These are phyloP conservation scores for Neofusicoccum kwambonambiense DNA, from an alignment of 2,329 filamentous ascomycete species.

Conservation along the genomic window DNA sequence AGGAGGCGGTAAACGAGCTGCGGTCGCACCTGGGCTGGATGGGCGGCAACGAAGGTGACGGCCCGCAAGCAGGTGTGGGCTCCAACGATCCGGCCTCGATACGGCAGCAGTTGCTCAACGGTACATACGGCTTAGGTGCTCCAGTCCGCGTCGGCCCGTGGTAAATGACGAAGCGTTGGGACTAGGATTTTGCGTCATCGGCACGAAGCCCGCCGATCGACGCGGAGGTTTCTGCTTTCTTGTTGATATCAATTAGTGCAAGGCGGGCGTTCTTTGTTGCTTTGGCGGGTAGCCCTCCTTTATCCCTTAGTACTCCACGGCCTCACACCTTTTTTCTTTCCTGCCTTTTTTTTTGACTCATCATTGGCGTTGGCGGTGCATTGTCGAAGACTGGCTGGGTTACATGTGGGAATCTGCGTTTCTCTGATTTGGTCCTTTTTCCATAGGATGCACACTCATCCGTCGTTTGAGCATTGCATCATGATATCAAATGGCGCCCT, in stretches of 20 bases:
- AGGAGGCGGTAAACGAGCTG: conserved; percentile 76
- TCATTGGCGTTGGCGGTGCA: conserved; percentile 5
- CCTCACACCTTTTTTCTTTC: neutral
- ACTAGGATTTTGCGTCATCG: neutral
- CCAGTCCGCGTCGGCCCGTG: conserved; percentile 58
- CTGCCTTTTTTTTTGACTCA: neutral
- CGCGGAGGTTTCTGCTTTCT: conserved; percentile 4
- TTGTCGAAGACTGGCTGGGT: conserved; percentile 3
- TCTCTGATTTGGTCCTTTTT: neutral
- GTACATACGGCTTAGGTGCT: conserved; percentile 53
- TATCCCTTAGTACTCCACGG: neutral
- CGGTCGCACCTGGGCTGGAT: conserved; percentile 76
- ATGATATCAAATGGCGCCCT: conserved; percentile 11
- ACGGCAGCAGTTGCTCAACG: conserved; percentile 52
- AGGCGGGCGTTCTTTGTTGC: conserved; percentile 8
- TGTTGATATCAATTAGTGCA: conserved; percentile 11
- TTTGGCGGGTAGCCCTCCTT: neutral
- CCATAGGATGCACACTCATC: neutral
- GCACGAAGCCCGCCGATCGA: neutral
- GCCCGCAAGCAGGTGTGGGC: conserved; percentile 23
- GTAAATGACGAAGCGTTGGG: conserved; percentile 36
- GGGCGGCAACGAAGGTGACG: conserved; percentile 43
- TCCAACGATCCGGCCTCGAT: conserved; percentile 33
- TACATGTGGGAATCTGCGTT: neutral
- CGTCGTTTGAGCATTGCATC: conserved; percentile 12